Evolutionary conservation across 208 protist species (phyloP), one percentile per base, ranked within the genome.

Genomic region (Leishmania arabica): DNA sequence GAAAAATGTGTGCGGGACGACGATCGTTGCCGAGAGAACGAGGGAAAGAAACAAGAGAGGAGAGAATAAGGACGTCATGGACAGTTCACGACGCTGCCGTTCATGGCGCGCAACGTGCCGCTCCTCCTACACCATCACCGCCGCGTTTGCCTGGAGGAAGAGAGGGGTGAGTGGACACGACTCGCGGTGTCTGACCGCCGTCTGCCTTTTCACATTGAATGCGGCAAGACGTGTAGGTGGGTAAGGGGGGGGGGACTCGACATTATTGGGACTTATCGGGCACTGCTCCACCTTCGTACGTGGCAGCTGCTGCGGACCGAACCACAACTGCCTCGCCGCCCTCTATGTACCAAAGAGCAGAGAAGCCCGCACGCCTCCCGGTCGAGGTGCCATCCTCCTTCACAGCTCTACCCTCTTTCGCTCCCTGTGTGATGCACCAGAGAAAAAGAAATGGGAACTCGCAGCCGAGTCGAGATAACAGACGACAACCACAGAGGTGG

Each of bases 11-110:
- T n/a, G 47, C 17, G 45, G 15, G 27, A 34, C 5, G 15, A 45
- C 24, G 45, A 31, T 40, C 42, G 42, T 73, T 54, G 37, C 27
- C 45, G 19, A 37, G 21, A 69, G 21, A 51, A 70, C n/a, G 66
- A 70, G 24, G 79, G 70, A 81, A 45, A 68, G 82, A 81, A 66
- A 83, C 73, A 84, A 65, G 58, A 82, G 68, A 69, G 42, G 54
- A 81, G 56, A 70, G 72, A 80, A 21, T 42, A 40, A 21, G 8
- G 45, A 54, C 21, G 5, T 71, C 40, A n/a, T 49, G 66, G 37
- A 47, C 3, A 27, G 31, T 24, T 49, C 40, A 71, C 66, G 40
- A 71, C 34, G 66, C n/a, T 71, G 66, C 21, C 27, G 21, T n/a
- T 40, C 40, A n/a, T 47, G 42, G 31, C 31, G 69, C 45, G 21